Base-by-base conservation (phyloP, 1,139 yeast genomes). In the Candida sp. region DNA sequence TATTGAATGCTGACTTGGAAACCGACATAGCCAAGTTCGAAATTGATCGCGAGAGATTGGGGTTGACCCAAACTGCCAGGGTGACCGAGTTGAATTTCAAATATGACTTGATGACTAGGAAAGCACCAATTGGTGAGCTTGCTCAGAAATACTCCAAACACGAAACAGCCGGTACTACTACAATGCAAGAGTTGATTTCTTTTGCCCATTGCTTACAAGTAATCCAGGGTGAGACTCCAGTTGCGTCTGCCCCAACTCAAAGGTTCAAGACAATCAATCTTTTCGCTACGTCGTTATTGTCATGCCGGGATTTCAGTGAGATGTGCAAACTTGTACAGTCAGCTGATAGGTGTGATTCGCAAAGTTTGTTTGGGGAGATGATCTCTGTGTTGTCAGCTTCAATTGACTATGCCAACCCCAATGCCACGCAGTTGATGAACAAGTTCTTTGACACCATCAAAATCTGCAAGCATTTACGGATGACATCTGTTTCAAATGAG, bases 131-230 rank as follows among this genome's bases (percentile, higher is more conserved):
- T 27, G 41, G 28, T 5, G 30, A 59, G 12, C 61, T 68, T 4
- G 42, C 61, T 25, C 48, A 55, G 5, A 58, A 61, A 39, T 67
- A 67, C 48, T 50, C 52, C 2, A 50, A 48, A 2, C 47, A 59
- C 31, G 54, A 54, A 4, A 25, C 26, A 6, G 43, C 51, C 3
- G 48, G 54, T n/a, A 56, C 63, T 3, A 50, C 55, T 8, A 52
- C 49, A 25, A 51, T 63, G 25, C 56, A 57, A 22, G 68, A 64
- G 32, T 49, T 57, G n/a, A 42, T 62, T 8, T 54, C 61, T 38
- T 63, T 61, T 48, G 61, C 68, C 7, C 57, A 57, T n/a, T 60
- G 67, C n/a, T 51, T 70, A 51, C 49, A 58, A 34, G 54, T 63
- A 4, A 50, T 66, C 34, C 58, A 49, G 38, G 8, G 17, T 2